phyloP scores from a whole-genome alignment of 345 rosid genomes.

The Angophora floribunda region DNA sequence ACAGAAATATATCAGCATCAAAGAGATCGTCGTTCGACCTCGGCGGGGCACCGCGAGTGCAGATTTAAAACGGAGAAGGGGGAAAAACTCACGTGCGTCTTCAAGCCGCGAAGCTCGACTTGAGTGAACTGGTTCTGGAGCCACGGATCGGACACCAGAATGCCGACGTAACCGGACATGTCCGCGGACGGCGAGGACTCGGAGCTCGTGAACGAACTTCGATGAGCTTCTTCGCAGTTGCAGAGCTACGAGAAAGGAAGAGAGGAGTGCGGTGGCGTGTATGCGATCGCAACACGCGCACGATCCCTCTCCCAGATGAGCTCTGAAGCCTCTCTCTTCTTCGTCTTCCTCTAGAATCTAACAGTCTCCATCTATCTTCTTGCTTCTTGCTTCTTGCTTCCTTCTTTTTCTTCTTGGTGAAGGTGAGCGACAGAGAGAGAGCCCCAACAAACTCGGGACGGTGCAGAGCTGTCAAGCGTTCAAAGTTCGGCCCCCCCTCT shows the following conservation, averaged over 20 bases:
- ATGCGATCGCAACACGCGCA: not conserved
- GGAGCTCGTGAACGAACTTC: not conserved
- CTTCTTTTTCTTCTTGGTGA: not conserved
- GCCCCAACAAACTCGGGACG: conserved; percentile 21
- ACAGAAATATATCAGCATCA: not conserved
- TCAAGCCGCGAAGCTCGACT: conserved; percentile 96
- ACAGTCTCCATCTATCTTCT: not conserved
- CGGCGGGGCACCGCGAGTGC: not conserved
- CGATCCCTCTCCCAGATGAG: not conserved
- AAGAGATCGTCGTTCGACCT: not conserved
- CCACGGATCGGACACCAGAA: conserved; percentile 92
- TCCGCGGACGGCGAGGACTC: not conserved
- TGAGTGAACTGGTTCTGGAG: conserved; percentile 99
- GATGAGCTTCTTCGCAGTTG: not conserved
- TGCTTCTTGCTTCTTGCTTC: not conserved
- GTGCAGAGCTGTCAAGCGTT: conserved; percentile 31
- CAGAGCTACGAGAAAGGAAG: not conserved
- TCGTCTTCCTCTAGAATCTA: not conserved
- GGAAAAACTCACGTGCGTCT: conserved; percentile 51
- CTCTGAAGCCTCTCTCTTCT: not conserved
- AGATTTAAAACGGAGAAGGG: not conserved
- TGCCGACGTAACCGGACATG: conserved; percentile 87
- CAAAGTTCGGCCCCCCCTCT: not conserved
- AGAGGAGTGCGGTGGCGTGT: not conserved
- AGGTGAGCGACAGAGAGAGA: not conserved